Percentiles rank a stretch among this genome's conserved stretches.
These are phyloP conservation scores for Mrakia frigida DNA, from an alignment of 768 basidiomycete genomes.

Conservation along the genomic window DNA sequence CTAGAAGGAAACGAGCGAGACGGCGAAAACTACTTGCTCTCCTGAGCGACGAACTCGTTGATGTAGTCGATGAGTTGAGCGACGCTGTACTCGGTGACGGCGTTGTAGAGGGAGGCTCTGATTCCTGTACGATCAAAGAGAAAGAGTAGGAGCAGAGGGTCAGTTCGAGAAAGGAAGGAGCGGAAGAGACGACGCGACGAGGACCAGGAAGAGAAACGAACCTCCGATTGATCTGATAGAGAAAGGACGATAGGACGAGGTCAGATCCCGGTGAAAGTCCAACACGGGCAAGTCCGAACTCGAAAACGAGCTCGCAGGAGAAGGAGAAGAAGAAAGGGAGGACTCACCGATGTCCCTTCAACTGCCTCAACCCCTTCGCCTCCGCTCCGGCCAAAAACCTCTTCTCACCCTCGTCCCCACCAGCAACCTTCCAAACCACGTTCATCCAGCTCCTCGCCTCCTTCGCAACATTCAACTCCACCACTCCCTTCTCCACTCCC, in stretches of 20 bases:
- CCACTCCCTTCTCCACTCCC: constrained; percentile 65
- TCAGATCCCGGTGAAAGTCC: no score
- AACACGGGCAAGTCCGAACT: neutral
- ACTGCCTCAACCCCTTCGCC: constrained; percentile 67
- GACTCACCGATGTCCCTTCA: constrained; percentile 86
- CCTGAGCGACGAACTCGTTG: constrained; percentile 40
- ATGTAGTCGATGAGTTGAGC: constrained; percentile 50
- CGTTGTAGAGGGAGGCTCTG: constrained; percentile 83
- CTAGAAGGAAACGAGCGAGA: no score
- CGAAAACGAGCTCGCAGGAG: neutral
- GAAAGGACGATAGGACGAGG: constrained; percentile 3
- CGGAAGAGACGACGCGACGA: constrained; percentile 20
- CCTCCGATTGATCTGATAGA: constrained; percentile 56
- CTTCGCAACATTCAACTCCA: constrained; percentile 62
- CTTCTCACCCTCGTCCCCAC: constrained; percentile 57
- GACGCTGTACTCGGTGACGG: constrained; percentile 68
- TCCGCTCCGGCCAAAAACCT: constrained; percentile 77
- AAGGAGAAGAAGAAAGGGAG: neutral
- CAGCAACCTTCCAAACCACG: constrained; percentile 65
- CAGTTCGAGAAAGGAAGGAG: neutral
- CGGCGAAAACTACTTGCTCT: neutral
- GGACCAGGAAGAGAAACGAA: constrained; percentile 34
- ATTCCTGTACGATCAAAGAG: constrained; percentile 52
- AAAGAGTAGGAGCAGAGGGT: neutral
- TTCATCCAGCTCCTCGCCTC: constrained; percentile 92